Evolutionary conservation across 495 filamentous ascomycete species (phyloP).

Genomic region (Trichoderma parareesei): DNA sequence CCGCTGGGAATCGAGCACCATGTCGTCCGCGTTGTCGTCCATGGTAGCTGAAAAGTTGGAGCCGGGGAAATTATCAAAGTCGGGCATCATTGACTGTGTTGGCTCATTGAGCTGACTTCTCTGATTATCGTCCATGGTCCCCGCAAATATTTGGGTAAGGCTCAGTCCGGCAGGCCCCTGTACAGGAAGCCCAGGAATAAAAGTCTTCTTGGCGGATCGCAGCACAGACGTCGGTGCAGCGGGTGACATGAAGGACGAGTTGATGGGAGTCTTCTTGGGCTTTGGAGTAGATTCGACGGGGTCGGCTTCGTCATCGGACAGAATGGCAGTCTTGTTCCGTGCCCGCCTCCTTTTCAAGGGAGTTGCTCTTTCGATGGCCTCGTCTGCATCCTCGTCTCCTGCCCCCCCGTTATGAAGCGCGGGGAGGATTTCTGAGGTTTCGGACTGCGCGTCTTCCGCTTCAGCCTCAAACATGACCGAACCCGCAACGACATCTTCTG

Average conservation of each 20-base stretch:
- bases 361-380: conserved; percentile 21
- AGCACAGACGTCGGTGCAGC: conserved; percentile 44
- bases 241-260: conserved; percentile 29
- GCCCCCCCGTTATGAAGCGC: conserved; percentile 22
- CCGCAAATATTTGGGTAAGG: conserved; percentile 87
- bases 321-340: conserved; percentile 25
- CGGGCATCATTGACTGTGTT: conserved; percentile 28
- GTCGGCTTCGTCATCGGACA: conserved; percentile 47
- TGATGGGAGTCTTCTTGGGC: conserved; percentile 36
- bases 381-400: conserved; percentile 29
- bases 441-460: conserved; percentile 53
- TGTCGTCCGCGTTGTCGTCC: conserved; percentile 37
- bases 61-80: conserved; percentile 34
- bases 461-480: conserved; percentile 24
- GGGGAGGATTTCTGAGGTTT: conserved; percentile 16
- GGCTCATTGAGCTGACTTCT: conserved; percentile 20
- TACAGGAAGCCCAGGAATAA: conserved; percentile 51
- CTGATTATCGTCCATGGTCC: conserved; percentile 69
- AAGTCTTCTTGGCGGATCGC: conserved; percentile 48
- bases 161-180: conserved; percentile 56
- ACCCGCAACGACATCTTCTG: conserved; percentile 10
- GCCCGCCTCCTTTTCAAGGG: conserved; percentile 10
- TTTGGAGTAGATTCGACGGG: conserved; percentile 37
- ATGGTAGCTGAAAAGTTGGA: conserved; percentile 41
- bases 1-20: conserved; percentile 60